Base-by-base conservation (phyloP, 2,329 filamentous ascomycete genomes). In the Penicillium expansum region DNA sequence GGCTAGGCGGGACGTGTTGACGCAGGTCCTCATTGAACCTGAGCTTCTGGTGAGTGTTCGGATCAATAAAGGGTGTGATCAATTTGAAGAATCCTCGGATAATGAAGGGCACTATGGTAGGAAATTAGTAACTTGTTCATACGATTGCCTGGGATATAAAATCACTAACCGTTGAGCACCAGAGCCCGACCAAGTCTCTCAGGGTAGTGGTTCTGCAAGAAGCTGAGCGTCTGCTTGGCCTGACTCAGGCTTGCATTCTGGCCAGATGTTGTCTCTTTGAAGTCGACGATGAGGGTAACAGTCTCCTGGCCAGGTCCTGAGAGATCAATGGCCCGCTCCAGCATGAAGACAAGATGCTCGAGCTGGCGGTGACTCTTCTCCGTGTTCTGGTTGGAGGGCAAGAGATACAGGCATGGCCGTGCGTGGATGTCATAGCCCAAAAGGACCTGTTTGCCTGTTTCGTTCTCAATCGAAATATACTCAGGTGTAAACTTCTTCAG, bases 41-140 rank as follows among this genome's bases (percentile, higher is more conserved):
- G 79, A 99, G 87, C 81, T 99, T 99, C 70, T 94, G 87, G 57
- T 90, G 86, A 10, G 94, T 99, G 67, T 92, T 79, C 8, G 94
- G 94, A 75, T 99, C 94, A 77, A 99, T 96, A 77, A 99, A 97
- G 38, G 93, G 92, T 5, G 86, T 92, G 76, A 99, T 92, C 67
- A 97, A 80, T 77, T 96, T 97, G 83, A 97, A 96, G 82, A 99
- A 99, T 49, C 90, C 90, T 74, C 85, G 88, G 59, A 97, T 90
- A 62, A 96, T 83, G 86, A 91, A 97, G 0, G 93, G 93, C 48
- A 96, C 90, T 93, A 62, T 48, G 6, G 29, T 42, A n/a, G 37
- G 16, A 16, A 16, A 48, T 55, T 27, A 61, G 58, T 37, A 32
- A 29, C 8, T n/a, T 33, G n/a, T 42, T 44, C 16, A 16, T 24